Evolutionary conservation across 805 yeast genomes (phyloP).

Genomic region (Starmerella vitae): DNA sequence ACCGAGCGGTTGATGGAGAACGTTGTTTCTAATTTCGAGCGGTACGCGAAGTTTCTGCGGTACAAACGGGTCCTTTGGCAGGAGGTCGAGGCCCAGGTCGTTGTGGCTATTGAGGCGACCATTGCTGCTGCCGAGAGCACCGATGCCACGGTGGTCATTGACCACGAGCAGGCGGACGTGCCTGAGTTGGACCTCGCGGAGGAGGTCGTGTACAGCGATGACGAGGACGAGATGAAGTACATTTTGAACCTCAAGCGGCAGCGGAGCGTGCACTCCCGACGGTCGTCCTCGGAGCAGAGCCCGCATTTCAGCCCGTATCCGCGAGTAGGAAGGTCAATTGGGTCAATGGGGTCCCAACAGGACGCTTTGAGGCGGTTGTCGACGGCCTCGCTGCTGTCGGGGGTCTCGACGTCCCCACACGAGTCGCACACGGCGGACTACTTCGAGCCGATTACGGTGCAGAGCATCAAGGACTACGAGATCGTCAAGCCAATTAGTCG

Average conservation of each 20-base stretch:
- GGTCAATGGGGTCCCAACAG: not conserved
- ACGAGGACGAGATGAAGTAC: conserved; percentile 10
- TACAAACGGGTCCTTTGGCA: conserved; percentile 16
- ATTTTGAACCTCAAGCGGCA: conserved; percentile 10
- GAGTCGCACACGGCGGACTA: not conserved
- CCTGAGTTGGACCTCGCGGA: not conserved
- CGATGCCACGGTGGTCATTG: conserved; percentile 12
- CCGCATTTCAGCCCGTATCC: conserved; percentile 14
- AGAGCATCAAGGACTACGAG: conserved; percentile 69
- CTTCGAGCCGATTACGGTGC: not conserved
- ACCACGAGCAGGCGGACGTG: conserved; percentile 2
- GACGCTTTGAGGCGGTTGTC: conserved; percentile 6
- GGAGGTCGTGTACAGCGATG: conserved; percentile 8
- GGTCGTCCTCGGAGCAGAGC: conserved; percentile 9
- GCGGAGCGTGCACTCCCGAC: conserved; percentile 10
- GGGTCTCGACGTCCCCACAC: conserved; percentile 1
- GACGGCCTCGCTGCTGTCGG: conserved; percentile 9
- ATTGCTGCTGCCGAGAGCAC: conserved; percentile 18
- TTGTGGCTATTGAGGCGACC: conserved; percentile 17
- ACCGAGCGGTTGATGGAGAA: conserved; percentile 4
- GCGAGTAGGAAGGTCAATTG: conserved; percentile 6
- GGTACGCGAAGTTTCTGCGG: conserved; percentile 11
- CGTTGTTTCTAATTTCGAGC: conserved; percentile 11
- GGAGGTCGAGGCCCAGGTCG: conserved; percentile 18
- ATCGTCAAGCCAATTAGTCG: conserved; percentile 84